Evolutionary conservation across 176 grass and related monocot species (phyloP).

Genomic region (Sorghum bicolor): Sorghum_bicolor_NCBIv3 NC_012873.2:4382501-4383000

Average conservation of each 20-base stretch:
- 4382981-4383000: constrained; percentile 1
- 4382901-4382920: constrained; percentile 9
- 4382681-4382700: neutral
- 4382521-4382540: neutral
- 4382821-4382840: neutral
- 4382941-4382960: constrained; percentile 59
- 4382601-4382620: neutral
- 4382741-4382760: neutral
- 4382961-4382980: constrained; percentile 42
- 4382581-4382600: neutral
- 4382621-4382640: neutral
- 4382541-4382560: neutral
- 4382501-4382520: neutral
- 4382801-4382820: neutral
- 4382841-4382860: neutral
- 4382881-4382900: neutral
- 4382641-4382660: neutral
- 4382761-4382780: neutral
- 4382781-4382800: neutral
- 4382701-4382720: neutral
- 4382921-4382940: constrained; percentile 75
- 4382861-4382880: neutral
- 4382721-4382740: neutral
- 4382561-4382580: neutral
- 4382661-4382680: neutral